Evolutionary conservation across 1,284 basidiomycete genomes (phyloP).

Genomic region (Malassezia nana): DNA sequence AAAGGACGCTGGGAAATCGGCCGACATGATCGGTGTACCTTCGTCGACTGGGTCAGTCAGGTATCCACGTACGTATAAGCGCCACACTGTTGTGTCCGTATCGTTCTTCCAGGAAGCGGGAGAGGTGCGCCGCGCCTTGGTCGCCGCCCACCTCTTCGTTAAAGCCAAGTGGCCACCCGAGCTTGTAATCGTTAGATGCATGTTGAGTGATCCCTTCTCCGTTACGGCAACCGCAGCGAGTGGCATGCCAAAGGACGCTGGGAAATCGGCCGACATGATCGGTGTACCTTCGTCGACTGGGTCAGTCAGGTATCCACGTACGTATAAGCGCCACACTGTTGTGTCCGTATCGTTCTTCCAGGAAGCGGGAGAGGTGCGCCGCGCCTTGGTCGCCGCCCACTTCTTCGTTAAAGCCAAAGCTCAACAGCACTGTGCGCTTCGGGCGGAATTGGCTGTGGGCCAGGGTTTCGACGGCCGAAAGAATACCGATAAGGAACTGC

Average conservation of each 20-base stretch:
- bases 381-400: slow-evolving; percentile 38
- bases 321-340: slow-evolving; percentile 26
- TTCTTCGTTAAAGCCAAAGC: slow-evolving; percentile 65
- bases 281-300: slow-evolving; percentile 39
- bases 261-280: slow-evolving; percentile 20
- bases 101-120: slow-evolving; percentile 19
- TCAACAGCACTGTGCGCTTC: slow-evolving; percentile 53
- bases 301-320: background rate
- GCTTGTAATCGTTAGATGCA: slow-evolving; percentile 36
- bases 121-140: slow-evolving; percentile 37
- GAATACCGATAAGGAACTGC: slow-evolving; percentile 50
- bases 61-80: slow-evolving; percentile 19
- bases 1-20: slow-evolving; percentile 15
- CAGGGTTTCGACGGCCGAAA: slow-evolving; percentile 52
- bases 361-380: slow-evolving; percentile 20
- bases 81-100: slow-evolving; percentile 29
- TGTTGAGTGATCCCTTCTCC: slow-evolving; percentile 59
- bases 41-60: slow-evolving; percentile 29
- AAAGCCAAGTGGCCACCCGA: slow-evolving; percentile 63
- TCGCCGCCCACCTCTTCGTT: slow-evolving; percentile 56
- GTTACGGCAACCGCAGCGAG: slow-evolving; percentile 53
- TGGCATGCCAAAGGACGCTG: slow-evolving; percentile 18
- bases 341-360: slow-evolving; percentile 27
- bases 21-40: slow-evolving; percentile 25
- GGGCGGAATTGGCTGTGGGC: slow-evolving; percentile 50